Percentiles rank a stretch among this genome's conserved stretches.
Evolutionary conservation across 2,329 filamentous ascomycete species (phyloP).

Genomic region (Aspergillus ibericus): DNA sequence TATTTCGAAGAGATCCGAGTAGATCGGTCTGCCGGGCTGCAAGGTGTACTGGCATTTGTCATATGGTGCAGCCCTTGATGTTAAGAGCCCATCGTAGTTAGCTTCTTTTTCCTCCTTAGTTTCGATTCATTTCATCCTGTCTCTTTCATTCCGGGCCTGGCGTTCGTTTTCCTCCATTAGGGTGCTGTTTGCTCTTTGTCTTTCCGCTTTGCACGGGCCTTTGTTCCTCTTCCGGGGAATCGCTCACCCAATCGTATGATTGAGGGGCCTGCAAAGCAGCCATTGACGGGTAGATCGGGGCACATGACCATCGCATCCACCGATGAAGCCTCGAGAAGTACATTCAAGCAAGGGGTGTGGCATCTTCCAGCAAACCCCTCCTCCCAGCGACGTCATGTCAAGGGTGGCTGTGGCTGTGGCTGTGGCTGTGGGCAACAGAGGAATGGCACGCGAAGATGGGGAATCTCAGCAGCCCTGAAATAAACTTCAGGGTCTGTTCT

Average conservation of each 20-base stretch:
- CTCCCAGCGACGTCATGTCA: not conserved
- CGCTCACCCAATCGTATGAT: not conserved
- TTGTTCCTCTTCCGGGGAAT: not conserved
- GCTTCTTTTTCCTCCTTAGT: not conserved
- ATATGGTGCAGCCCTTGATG: not conserved
- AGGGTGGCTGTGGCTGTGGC: not conserved
- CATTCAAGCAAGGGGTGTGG: not conserved
- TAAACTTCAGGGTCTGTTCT: not conserved
- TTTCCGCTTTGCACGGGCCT: not conserved
- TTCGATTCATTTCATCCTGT: not conserved
- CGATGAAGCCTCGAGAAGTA: not conserved
- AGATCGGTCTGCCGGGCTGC: not conserved
- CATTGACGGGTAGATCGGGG: not conserved
- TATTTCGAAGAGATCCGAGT: slow-evolving; percentile 52
- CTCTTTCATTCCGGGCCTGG: not conserved
- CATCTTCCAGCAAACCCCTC: not conserved
- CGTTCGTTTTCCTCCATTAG: not conserved
- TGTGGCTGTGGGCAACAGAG: not conserved
- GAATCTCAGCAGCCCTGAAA: not conserved
- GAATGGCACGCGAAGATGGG: not conserved
- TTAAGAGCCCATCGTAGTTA: not conserved
- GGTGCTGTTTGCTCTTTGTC: not conserved
- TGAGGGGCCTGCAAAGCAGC: not conserved
- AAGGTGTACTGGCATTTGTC: not conserved
- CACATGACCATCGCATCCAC: not conserved